phyloP scores from a whole-genome alignment of 129 eudicot genomes.

The Lonicera japonica region DNA sequence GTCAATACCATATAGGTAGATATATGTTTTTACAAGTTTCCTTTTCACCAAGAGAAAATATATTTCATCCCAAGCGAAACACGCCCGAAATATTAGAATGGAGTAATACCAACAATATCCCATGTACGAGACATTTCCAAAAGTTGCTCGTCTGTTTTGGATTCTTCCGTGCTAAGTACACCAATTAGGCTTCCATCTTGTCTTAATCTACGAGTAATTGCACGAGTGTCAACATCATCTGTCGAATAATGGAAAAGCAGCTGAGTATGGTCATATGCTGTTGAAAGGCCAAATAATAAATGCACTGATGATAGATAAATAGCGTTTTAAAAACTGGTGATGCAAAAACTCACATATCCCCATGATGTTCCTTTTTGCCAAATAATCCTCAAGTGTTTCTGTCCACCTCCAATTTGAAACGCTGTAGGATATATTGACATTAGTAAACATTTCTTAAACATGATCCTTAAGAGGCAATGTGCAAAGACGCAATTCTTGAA shows the following conservation, averaged over 20 bases:
- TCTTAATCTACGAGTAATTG: conserved; percentile 84
- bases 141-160: conserved; percentile 78
- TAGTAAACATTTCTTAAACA: conserved; percentile 4
- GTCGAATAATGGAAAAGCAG: conserved; percentile 20
- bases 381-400: conserved; percentile 73
- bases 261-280: not conserved
- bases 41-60: too few relatives aligned
- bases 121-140: conserved; percentile 86
- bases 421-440: conserved; percentile 24
- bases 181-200: conserved; percentile 95
- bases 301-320: not conserved
- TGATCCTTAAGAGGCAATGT: too few relatives aligned
- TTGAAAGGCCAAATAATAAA: not conserved
- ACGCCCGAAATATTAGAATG: not conserved
- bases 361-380: conserved; percentile 90
- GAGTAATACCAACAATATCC: conserved; percentile 72
- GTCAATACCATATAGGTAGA: too few relatives aligned
- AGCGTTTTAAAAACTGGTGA: not conserved
- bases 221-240: conserved; percentile 99
- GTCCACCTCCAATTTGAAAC: conserved; percentile 90
- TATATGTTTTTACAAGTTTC: too few relatives aligned
- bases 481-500: too few relatives aligned
- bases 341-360: conserved; percentile 76
- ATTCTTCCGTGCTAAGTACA: conserved; percentile 86
- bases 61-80: too few relatives aligned